Percentiles rank a stretch among this genome's conserved stretches.
Conservation (phyloP, 164 flowering plant genomes). For the Magnolia sinica region DNA sequence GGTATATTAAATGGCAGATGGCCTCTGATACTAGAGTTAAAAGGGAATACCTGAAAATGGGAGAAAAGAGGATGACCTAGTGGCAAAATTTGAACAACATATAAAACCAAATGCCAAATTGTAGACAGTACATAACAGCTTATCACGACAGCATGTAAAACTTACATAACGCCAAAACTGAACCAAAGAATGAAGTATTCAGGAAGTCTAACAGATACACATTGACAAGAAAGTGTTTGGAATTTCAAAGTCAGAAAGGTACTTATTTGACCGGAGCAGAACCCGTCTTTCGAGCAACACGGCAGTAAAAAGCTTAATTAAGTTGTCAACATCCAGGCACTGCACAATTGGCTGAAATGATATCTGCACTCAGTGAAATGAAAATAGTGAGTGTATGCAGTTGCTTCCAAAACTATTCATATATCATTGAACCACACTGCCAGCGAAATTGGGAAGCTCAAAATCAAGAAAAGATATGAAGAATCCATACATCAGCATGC, state of each 20-base stretch:
- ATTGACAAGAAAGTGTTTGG: not conserved
- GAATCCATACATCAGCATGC: conserved; percentile 83
- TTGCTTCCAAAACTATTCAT: not conserved
- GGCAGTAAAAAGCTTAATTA: conserved; percentile 80
- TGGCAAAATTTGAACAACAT: no score
- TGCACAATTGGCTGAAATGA: conserved; percentile 92
- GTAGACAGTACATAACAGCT: not conserved
- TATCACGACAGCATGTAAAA: not conserved
- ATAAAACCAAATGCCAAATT: not conserved
- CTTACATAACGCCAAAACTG: no score
- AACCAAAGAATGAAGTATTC: not conserved
- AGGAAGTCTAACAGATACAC: not conserved
- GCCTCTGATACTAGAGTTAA: conserved; percentile 95
- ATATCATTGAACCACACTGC: not conserved
- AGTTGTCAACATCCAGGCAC: conserved; percentile 94
- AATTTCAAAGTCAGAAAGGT: conserved; percentile 20
- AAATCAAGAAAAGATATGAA: not conserved
- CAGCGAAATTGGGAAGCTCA: not conserved
- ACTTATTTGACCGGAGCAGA: conserved; percentile 91
- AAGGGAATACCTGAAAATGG: conserved; percentile 72
- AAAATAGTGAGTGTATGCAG: not conserved
- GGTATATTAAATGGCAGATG: conserved; percentile 91
- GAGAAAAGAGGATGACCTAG: not conserved
- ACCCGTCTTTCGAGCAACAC: conserved; percentile 93
- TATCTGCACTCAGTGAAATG: conserved; percentile 53